These are phyloP conservation scores for Cucurbita argyrosperma DNA, from an alignment of 306 rosid species.

Conservation along the genomic window DNA sequence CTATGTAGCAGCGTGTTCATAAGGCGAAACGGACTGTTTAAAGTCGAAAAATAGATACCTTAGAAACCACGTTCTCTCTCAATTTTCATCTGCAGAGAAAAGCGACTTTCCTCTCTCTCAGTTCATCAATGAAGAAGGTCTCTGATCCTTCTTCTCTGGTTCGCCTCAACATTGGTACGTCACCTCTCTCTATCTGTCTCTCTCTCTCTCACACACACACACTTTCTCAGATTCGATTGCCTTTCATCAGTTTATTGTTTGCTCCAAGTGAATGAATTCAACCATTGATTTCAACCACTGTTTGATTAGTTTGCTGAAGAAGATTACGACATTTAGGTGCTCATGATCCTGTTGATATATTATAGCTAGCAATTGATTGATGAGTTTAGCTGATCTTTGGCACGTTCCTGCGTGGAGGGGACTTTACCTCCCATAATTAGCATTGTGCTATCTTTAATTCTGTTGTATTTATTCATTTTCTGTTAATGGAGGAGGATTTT, in stretches of 20 bases:
- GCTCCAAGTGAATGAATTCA: background rate
- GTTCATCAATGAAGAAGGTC: slow-evolving; percentile 9
- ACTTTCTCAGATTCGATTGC: background rate
- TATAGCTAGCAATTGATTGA: background rate
- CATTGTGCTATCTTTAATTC: background rate
- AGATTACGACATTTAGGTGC: background rate
- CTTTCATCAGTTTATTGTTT: background rate
- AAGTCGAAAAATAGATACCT: background rate
- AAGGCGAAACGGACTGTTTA: background rate
- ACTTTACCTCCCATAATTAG: background rate
- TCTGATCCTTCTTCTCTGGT: slow-evolving; percentile 36
- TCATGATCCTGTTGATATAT: background rate
- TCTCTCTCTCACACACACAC: background rate
- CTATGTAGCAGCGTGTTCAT: background rate
- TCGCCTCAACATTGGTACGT: slow-evolving; percentile 63
- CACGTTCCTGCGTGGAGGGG: background rate
- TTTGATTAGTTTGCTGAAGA: slow-evolving; percentile 6
- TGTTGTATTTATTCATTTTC: background rate
- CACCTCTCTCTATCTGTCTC: background rate
- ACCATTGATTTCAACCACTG: background rate
- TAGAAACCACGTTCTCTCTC: background rate
- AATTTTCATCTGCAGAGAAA: background rate
- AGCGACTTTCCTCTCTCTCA: background rate
- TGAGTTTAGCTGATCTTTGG: background rate
- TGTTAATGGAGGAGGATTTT: background rate